These are phyloP conservation scores for Eragrostis nindensis DNA, from an alignment of 176 grass and related monocot genomes.

Conservation along the genomic window DNA sequence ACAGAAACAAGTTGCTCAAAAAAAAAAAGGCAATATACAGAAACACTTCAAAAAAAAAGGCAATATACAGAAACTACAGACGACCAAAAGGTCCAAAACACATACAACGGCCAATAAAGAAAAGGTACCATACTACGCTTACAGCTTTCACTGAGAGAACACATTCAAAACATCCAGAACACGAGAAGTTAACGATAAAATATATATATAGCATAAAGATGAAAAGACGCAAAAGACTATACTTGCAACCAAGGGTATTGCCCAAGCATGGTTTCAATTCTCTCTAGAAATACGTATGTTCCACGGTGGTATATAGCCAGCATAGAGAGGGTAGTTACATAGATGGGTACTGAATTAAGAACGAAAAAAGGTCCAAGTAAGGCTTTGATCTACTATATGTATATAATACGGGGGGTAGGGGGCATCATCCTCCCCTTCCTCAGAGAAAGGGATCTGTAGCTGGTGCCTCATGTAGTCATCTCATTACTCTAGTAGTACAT, in stretches of 20 bases:
- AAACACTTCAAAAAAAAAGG: too few relatives aligned
- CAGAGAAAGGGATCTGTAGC: not conserved
- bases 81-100: too few relatives aligned
- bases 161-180: not conserved
- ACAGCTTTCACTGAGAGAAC: not conserved
- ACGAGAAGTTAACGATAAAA: not conserved
- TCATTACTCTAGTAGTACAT: conserved; percentile 80
- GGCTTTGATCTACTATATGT: conserved; percentile 55
- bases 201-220: not conserved
- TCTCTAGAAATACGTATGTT: conserved; percentile 26
- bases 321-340: conserved; percentile 27
- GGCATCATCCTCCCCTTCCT: conserved; percentile 27
- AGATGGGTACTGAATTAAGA: conserved; percentile 17
- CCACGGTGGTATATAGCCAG: conserved; percentile 23
- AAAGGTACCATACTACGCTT: too few relatives aligned
- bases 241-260: not conserved
- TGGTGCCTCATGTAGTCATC: conserved; percentile 23
- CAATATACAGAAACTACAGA: too few relatives aligned
- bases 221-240: not conserved
- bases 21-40: too few relatives aligned
- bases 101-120: too few relatives aligned
- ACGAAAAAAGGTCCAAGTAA: conserved; percentile 25
- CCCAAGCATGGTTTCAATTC: not conserved
- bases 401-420: conserved; percentile 21
- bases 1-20: too few relatives aligned